Evolutionary conservation across 495 filamentous ascomycete genomes (phyloP).

Genomic region (Corynascus novoguineensis): DNA sequence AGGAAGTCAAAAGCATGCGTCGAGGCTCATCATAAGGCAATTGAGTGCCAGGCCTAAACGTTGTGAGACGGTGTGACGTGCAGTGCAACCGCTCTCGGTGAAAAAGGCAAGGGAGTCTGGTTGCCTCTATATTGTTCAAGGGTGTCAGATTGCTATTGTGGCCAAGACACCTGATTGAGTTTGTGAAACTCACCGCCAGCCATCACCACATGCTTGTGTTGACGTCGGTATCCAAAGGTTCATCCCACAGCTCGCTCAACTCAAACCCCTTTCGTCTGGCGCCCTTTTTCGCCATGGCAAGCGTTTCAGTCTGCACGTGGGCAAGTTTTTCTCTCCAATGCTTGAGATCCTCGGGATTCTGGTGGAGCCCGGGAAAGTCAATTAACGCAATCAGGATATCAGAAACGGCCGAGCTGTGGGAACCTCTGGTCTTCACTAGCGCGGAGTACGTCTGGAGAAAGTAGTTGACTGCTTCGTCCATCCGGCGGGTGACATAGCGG

Average conservation of each 20-base stretch:
- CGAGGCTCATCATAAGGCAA: too few relatives aligned
- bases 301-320: constrained; percentile 4
- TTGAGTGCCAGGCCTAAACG: too few relatives aligned
- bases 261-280: neutral
- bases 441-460: constrained; percentile 8
- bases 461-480: constrained; percentile 12
- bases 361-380: constrained; percentile 9
- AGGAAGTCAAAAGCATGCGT: too few relatives aligned
- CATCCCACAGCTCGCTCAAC: constrained; percentile 4
- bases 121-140: too few relatives aligned
- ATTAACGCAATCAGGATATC: constrained; percentile 7
- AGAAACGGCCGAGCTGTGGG: constrained; percentile 1
- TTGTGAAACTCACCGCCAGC: neutral
- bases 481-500: constrained; percentile 1
- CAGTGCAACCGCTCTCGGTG: too few relatives aligned
- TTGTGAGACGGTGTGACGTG: too few relatives aligned
- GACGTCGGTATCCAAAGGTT: constrained; percentile 8
- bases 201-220: constrained; percentile 7
- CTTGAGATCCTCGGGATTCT: neutral
- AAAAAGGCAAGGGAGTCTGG: neutral
- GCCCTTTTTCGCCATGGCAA: neutral
- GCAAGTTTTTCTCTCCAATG: neutral
- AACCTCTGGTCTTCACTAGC: neutral
- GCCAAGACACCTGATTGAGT: neutral
- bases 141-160: too few relatives aligned